These are phyloP conservation scores for Aspergillus vadensis DNA, from an alignment of 2,329 filamentous ascomycete genomes.

Conservation along the genomic window DNA sequence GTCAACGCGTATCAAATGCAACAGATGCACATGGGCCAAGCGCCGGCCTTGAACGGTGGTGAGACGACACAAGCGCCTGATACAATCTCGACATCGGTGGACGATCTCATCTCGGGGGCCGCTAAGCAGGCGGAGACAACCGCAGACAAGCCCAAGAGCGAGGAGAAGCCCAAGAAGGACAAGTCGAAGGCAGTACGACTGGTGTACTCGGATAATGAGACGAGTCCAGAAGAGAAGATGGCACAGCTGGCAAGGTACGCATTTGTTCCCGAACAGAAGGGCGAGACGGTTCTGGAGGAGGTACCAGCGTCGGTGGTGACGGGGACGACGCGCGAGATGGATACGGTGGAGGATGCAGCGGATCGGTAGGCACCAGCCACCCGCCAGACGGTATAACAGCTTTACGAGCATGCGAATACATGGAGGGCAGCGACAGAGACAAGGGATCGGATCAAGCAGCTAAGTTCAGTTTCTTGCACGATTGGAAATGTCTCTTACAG, in stretches of 20 bases:
- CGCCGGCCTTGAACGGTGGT: conserved; percentile 28
- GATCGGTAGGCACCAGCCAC: background rate
- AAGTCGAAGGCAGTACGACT: conserved; percentile 68
- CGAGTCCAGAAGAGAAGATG: conserved; percentile 90
- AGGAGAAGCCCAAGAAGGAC: conserved; percentile 67
- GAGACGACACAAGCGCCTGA: conserved; percentile 27
- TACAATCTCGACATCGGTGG: conserved; percentile 48
- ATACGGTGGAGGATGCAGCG: conserved; percentile 27
- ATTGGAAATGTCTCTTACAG: background rate
- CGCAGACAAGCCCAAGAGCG: conserved; percentile 25
- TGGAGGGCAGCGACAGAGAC: too few species aligned
- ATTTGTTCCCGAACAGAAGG: conserved; percentile 54
- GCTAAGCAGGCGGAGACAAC: conserved; percentile 47
- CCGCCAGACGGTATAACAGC: background rate
- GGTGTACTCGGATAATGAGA: conserved; percentile 77
- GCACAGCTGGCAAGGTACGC: conserved; percentile 75
- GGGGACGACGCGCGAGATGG: conserved; percentile 36
- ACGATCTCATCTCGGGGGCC: conserved; percentile 55
- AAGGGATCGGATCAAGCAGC: background rate
- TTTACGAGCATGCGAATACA: background rate
- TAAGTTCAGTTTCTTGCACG: conserved; percentile 3
- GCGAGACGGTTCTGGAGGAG: conserved; percentile 40
- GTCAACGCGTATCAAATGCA: conserved; percentile 58
- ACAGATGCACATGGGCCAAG: conserved; percentile 58
- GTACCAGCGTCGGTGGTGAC: conserved; percentile 37